A percentile compares a stretch with the other conserved stretches of the same genome.
Conservation (phyloP, 148 eudicot species). For the Silene latifolia region DNA sequence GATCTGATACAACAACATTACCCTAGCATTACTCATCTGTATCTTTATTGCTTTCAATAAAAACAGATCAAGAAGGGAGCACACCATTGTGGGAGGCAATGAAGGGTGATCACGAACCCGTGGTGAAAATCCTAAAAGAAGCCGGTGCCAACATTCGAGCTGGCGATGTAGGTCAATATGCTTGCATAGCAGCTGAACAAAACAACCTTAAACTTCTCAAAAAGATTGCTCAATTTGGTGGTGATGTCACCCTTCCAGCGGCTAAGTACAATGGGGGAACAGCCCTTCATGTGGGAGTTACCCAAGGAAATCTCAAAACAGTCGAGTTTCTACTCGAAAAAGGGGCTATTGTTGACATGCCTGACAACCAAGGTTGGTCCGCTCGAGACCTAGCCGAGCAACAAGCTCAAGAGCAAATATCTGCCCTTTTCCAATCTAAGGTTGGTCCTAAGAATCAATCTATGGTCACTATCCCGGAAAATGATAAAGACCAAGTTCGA, state of each 20-base stretch:
- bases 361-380: constrained; percentile 56
- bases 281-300: constrained; percentile 69
- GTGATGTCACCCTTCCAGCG: constrained; percentile 49
- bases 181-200: constrained; percentile 57
- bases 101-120: constrained; percentile 38
- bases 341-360: constrained; percentile 50
- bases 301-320: constrained; percentile 57
- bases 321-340: constrained; percentile 53
- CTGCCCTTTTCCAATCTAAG: constrained; percentile 40
- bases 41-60: background rate
- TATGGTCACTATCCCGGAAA: constrained; percentile 24
- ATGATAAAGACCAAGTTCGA: constrained; percentile 20
- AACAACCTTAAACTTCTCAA: constrained; percentile 55
- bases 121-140: constrained; percentile 41
- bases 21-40: background rate
- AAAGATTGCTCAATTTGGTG: constrained; percentile 43
- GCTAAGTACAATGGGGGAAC: constrained; percentile 39
- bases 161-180: constrained; percentile 62
- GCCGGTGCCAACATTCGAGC: constrained; percentile 46
- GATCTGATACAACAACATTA: background rate
- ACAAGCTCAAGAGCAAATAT: constrained; percentile 67
- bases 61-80: constrained; percentile 66
- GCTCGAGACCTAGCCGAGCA: constrained; percentile 67
- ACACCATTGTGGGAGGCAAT: constrained; percentile 90
- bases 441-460: constrained; percentile 27